Evolutionary conservation across 2,329 filamentous ascomycete species (phyloP), one percentile per base, ranked within the genome.

Genomic region (Coniochaeta sp.): DNA sequence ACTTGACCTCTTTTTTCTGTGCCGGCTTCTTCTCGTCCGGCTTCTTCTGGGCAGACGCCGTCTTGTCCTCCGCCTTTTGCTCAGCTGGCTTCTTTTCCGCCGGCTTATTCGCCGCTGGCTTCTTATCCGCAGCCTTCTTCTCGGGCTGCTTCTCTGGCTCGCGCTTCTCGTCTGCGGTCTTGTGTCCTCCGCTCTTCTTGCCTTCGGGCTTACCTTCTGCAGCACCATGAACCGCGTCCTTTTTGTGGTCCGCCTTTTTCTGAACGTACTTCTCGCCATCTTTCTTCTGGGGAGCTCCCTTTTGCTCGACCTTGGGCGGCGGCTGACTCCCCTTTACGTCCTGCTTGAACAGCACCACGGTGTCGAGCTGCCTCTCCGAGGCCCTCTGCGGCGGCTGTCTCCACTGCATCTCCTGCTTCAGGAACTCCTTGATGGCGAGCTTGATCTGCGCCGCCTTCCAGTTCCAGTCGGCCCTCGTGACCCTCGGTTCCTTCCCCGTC

Each of bases 381-480:
- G 26, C 22, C 47, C 30, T 52, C n/a, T 52, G 47, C 22, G 47
- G 40, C 12, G 64, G 66, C 55, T 59, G 60, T 14, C 56, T 58
- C 67, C 67, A 69, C 14, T 57, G 47, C 65, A 69, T 59, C 62
- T 69, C 66, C 26, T 61, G 44, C 56, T 60, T 63, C 19, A 69
- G 57, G 32, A 69, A 67, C 19, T 42, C 59, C 56, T 67, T 67
- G 40, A 67, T 47, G 30, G 66, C 66, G 30, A 55, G 61, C 61
- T 66, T 66, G 54, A 69, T 67, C 59, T 68, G 61, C 1, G 58
- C 60, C 30, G 63, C 62, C 60, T 63, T 66, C 9, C 22, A 22
- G 40, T 69, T 67, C 67, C 67, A 69, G 0, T 61, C 36, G n/a
- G 64, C 57, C 26, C 67, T 57, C 10, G 57, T 58, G 9, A 59